Conservation (phyloP, 805 yeast genomes). For the Saccharomycopsis schoenii region DNA sequence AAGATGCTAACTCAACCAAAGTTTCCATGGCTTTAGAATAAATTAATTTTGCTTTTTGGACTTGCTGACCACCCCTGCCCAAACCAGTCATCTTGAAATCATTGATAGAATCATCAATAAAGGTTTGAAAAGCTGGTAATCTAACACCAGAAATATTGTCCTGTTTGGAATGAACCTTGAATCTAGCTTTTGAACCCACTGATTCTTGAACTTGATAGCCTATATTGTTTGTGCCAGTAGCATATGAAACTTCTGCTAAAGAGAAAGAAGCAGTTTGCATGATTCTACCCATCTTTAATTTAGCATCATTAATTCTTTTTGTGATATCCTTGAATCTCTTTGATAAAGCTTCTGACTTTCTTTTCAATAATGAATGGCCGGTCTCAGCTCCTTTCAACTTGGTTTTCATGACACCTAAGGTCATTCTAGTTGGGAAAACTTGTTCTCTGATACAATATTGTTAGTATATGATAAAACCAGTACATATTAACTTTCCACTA, state of each 20-base stretch:
- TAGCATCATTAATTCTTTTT: slow-evolving; percentile 85
- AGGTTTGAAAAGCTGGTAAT: slow-evolving; percentile 85
- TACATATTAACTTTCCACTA: neutral
- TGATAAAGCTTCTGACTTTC: slow-evolving; percentile 95
- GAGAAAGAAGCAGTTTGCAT: slow-evolving; percentile 99
- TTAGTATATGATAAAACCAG: neutral
- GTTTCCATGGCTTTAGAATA: slow-evolving; percentile 97
- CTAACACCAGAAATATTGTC: slow-evolving; percentile 96
- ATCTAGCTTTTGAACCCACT: slow-evolving; percentile 73
- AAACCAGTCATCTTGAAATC: slow-evolving; percentile 95
- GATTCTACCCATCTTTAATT: slow-evolving; percentile 94
- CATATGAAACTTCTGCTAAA: slow-evolving; percentile 92
- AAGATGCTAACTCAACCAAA: slow-evolving; percentile 85
- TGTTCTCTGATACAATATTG: slow-evolving; percentile 54
- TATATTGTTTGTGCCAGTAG: slow-evolving; percentile 85
- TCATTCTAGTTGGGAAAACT: slow-evolving; percentile 97
- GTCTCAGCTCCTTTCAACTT: slow-evolving; percentile 96
- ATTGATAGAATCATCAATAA: slow-evolving; percentile 72
- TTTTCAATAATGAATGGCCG: slow-evolving; percentile 85
- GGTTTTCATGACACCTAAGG: slow-evolving; percentile 87
- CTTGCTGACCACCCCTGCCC: slow-evolving; percentile 98
- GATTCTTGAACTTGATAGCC: slow-evolving; percentile 94
- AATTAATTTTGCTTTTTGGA: slow-evolving; percentile 85
- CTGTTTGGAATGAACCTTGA: slow-evolving; percentile 82
- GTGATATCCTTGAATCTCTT: slow-evolving; percentile 95